These are phyloP conservation scores for Aspergillus japonicus DNA, from an alignment of 2,329 filamentous ascomycete genomes.

Conservation along the genomic window DNA sequence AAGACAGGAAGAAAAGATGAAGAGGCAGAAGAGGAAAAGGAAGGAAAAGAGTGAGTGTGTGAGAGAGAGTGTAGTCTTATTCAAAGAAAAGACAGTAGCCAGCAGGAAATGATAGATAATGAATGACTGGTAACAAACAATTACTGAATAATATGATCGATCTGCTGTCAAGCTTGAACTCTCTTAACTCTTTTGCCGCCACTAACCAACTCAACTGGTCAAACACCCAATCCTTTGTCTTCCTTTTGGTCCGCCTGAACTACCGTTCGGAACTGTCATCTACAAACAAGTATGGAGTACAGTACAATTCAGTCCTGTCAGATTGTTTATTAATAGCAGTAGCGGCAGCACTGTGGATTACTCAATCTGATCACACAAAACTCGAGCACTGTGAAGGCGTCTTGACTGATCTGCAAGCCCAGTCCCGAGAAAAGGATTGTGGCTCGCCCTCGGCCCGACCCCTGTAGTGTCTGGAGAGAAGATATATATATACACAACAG, in stretches of 20 bases:
- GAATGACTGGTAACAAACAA: background rate
- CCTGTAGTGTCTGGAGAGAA: no score
- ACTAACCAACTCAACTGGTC: slow-evolving; percentile 1
- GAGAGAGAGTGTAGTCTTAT: no score
- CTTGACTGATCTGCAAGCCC: background rate
- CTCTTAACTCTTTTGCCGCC: slow-evolving; percentile 1
- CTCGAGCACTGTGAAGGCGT: background rate
- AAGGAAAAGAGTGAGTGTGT: no score
- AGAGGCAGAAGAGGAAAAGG: no score
- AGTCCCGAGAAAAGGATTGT: background rate
- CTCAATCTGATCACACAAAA: background rate
- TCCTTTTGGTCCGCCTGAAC: background rate
- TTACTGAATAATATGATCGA: background rate
- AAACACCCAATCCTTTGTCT: background rate
- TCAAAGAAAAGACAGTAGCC: background rate
- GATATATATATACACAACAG: background rate
- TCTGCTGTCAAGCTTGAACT: background rate
- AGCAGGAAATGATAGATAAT: background rate
- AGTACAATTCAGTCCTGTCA: background rate
- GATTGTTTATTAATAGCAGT: background rate
- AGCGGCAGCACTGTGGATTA: background rate
- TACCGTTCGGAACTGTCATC: background rate
- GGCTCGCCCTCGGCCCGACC: background rate
- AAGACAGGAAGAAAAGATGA: no score
- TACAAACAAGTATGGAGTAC: no score